Evolutionary conservation across 352 stramenopile genomes (phyloP).

Genomic region (Globisporangium parvum): DNA sequence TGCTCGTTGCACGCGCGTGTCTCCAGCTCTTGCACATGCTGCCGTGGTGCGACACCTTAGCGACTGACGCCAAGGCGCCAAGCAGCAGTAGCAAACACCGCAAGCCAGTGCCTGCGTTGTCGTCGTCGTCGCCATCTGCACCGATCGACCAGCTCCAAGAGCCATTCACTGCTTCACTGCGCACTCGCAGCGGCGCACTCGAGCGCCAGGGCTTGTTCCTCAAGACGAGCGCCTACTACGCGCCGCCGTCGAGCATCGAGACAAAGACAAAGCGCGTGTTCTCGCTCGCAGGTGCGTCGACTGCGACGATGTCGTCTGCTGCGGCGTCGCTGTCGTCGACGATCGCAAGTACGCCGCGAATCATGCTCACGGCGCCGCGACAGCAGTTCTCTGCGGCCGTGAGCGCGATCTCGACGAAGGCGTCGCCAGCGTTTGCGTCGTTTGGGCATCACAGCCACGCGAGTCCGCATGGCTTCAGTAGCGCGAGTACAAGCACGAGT

Average conservation of each 20-base stretch:
- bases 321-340: conserved; percentile 63
- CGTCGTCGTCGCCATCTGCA: background rate
- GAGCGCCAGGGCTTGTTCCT: conserved; percentile 32
- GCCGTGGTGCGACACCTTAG: conserved; percentile 48
- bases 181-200: conserved; percentile 1
- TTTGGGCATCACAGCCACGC: conserved; percentile 35
- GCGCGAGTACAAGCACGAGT: conserved; percentile 4
- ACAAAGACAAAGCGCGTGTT: conserved; percentile 65
- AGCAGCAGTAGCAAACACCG: conserved; percentile 3
- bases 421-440: conserved; percentile 52
- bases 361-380: conserved; percentile 52
- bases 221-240: conserved; percentile 48
- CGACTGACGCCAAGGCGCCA: background rate
- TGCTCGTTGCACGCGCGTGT: conserved; percentile 48
- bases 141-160: conserved; percentile 32
- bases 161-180: conserved; percentile 21
- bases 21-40: conserved; percentile 65
- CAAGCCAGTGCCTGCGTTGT: background rate
- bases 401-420: conserved; percentile 71
- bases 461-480: conserved; percentile 4
- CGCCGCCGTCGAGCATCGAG: conserved; percentile 60
- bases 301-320: conserved; percentile 66
- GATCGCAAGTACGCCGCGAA: conserved; percentile 62
- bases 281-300: conserved; percentile 47
- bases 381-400: conserved; percentile 77